Percentiles rank a stretch among this genome's conserved stretches.
These are phyloP conservation scores for Alternaria gaisen DNA, from an alignment of 2,329 filamentous ascomycete genomes.

Conservation along the genomic window DNA sequence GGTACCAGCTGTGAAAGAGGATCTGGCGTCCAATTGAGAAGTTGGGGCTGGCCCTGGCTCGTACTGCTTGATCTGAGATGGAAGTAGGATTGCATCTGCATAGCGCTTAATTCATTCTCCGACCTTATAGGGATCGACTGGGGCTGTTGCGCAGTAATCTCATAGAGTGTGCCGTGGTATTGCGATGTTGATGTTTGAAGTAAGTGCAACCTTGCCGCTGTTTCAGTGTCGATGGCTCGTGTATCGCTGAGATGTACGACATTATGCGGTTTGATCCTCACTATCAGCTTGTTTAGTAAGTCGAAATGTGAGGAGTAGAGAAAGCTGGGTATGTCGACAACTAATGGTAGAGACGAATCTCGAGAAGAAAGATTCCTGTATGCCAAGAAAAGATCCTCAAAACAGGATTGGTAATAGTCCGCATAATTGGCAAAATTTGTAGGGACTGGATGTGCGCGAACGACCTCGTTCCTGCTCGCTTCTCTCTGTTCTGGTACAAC, in stretches of 20 bases:
- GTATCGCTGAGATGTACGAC: conserved; percentile 69
- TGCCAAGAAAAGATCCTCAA: conserved; percentile 67
- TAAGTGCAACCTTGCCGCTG: conserved; percentile 64
- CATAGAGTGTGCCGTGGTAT: conserved; percentile 55
- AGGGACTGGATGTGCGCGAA: conserved; percentile 73
- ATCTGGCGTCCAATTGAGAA: conserved; percentile 60
- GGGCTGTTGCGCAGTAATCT: conserved; percentile 64
- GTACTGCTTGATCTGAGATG: conserved; percentile 55
- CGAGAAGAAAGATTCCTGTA: conserved; percentile 61
- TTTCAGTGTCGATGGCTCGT: conserved; percentile 61
- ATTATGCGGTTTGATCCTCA: conserved; percentile 64
- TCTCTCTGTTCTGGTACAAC: conserved; percentile 27
- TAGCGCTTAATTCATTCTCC: conserved; percentile 71
- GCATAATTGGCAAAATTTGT: conserved; percentile 72
- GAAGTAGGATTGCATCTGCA: conserved; percentile 85
- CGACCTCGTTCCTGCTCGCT: conserved; percentile 48
- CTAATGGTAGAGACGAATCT: conserved; percentile 61
- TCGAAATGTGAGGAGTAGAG: conserved; percentile 75
- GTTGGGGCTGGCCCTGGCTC: conserved; percentile 20
- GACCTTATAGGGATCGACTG: conserved; percentile 59
- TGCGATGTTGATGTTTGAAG: conserved; percentile 55
- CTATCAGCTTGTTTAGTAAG: conserved; percentile 67
- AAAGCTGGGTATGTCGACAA: conserved; percentile 81
- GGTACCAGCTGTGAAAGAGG: conserved; percentile 68
- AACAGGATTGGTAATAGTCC: conserved; percentile 71